Percentiles rank a stretch among this genome's conserved stretches.
phyloP scores from a whole-genome alignment of 805 yeast genomes.

The Yarrowia keelungensis region DNA sequence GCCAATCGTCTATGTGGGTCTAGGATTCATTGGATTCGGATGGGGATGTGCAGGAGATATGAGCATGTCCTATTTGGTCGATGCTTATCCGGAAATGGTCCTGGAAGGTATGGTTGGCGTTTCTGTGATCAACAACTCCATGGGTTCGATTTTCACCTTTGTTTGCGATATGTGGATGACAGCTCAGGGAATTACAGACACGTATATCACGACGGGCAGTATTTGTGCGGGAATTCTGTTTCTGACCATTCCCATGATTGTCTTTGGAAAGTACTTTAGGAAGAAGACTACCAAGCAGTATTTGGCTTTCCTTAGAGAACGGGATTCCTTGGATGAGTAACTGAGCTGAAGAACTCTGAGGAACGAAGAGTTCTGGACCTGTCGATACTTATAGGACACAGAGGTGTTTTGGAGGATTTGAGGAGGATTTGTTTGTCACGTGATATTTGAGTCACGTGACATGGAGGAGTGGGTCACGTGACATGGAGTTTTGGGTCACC shows the following conservation, averaged over 20 bases:
- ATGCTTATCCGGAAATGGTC: slow-evolving; percentile 61
- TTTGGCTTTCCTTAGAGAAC: slow-evolving; percentile 41
- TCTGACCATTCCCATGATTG: slow-evolving; percentile 62
- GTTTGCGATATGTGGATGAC: slow-evolving; percentile 66
- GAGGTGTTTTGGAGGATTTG: too few relatives aligned
- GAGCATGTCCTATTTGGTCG: slow-evolving; percentile 62
- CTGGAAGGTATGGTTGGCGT: slow-evolving; percentile 65
- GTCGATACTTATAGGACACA: too few relatives aligned
- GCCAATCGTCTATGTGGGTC: slow-evolving; percentile 62
- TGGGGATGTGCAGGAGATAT: slow-evolving; percentile 67
- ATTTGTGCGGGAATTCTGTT: slow-evolving; percentile 61
- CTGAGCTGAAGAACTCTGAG: too few relatives aligned
- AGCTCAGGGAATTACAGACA: slow-evolving; percentile 59
- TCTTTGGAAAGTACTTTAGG: slow-evolving; percentile 67
- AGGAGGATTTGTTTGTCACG: too few relatives aligned
- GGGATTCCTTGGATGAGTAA: slow-evolving; percentile 40
- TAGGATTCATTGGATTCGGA: slow-evolving; percentile 64
- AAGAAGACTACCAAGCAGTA: slow-evolving; percentile 44
- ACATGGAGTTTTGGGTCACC: too few relatives aligned
- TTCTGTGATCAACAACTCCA: slow-evolving; percentile 62
- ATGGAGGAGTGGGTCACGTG: too few relatives aligned
- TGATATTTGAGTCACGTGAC: too few relatives aligned
- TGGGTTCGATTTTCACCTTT: slow-evolving; percentile 68
- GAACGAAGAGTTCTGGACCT: too few relatives aligned
- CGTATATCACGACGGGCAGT: slow-evolving; percentile 65